Base-by-base conservation (phyloP, 768 basidiomycete genomes). In the Phlegmacium glaucopus region DNA sequence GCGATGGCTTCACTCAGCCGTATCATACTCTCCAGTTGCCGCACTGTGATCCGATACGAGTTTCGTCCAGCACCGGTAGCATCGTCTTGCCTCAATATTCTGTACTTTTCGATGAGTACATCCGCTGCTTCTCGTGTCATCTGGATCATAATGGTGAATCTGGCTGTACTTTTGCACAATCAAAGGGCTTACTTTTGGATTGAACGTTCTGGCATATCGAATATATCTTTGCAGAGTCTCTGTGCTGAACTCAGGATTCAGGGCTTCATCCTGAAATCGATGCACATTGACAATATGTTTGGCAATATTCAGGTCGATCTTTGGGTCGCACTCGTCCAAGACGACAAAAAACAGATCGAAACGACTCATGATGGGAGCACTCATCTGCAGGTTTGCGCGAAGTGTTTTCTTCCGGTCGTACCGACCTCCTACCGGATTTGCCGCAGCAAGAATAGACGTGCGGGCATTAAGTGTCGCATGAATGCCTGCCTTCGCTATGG, bases 281-380 rank as follows among this genome's bases (percentile, higher is more conserved):
- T 98, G 96, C 8, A 98, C 92, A 65, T 95, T 93, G 44, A 99
- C 94, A 51, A 99, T 98, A 66, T 99, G 96, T 64, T 82, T 84
- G 30, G 96, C 96, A 53, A 99, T 89, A 61, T 93, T 91, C 61
- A 91, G 66, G 60, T 99, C 96, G 50, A 85, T 89, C 64, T 80
- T 87, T 63, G 92, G 89, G 62, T 97, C 85, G 67, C 94, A 97
- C 60, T 99, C 94, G 59, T 99, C 96, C 43, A 99, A 77, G 9
- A 99, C 93, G 45, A 99, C 91, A 62, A 98, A 99, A 75, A 98
- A 98, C 55, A 99, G 62, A 66, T 99, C 96, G 56, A 92, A 99
- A 50, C 96, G 84, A 68, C 92, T 94, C 95, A 99, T 98, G 68
- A 99, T 98, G 1, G 96, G 96, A 0, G 94, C 88, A 44, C 87